These are phyloP conservation scores for Alternaria infectoria DNA, from an alignment of 2,329 filamentous ascomycete species.

Conservation along the genomic window DNA sequence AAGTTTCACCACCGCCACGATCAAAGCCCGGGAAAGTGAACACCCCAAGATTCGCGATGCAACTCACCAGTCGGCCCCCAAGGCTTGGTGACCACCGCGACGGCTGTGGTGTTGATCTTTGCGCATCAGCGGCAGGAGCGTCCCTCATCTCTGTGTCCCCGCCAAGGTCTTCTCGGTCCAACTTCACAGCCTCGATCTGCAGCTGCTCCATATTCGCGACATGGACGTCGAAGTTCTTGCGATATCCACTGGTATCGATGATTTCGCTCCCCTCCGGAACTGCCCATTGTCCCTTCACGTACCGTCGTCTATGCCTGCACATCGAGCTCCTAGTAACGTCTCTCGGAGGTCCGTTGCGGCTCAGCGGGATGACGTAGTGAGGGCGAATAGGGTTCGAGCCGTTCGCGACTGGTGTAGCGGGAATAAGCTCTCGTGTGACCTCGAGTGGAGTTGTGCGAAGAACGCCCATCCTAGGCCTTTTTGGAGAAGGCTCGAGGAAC, in stretches of 20 bases:
- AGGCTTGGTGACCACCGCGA: background rate
- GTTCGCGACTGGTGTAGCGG: background rate
- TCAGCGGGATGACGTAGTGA: background rate
- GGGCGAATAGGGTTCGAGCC: background rate
- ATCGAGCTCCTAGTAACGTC: background rate
- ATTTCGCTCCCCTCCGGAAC: background rate
- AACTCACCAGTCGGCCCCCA: background rate
- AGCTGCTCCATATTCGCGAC: background rate
- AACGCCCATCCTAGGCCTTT: background rate
- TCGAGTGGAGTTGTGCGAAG: background rate
- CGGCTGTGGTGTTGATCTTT: background rate
- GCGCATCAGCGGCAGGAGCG: background rate
- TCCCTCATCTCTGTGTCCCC: background rate
- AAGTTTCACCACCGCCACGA: background rate
- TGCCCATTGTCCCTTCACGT: background rate
- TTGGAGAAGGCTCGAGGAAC: background rate
- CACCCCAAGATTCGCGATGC: background rate
- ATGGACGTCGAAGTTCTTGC: background rate
- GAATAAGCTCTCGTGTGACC: background rate
- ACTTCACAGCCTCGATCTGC: background rate
- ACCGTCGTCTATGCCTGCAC: background rate
- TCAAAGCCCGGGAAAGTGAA: background rate
- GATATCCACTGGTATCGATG: background rate
- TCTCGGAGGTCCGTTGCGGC: background rate
- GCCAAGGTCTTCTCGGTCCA: background rate